Evolutionary conservation across 495 filamentous ascomycete genomes (phyloP).

Genomic region (Penicillium coffeae): DNA sequence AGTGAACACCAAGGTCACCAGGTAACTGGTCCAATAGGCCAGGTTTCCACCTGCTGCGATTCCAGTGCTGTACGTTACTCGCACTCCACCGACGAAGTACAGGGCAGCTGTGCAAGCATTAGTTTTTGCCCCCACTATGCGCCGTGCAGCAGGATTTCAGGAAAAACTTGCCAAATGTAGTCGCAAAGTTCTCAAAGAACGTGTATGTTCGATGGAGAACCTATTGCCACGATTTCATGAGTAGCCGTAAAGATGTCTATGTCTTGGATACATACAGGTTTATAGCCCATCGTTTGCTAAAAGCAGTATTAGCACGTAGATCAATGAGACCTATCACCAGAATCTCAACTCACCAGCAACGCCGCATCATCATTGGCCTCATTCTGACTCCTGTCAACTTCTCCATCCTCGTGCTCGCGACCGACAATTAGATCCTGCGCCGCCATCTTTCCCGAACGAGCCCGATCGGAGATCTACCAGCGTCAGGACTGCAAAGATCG

Average conservation of each 20-base stretch:
- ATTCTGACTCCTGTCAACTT: conserved; percentile 26
- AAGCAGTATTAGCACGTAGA: conserved; percentile 14
- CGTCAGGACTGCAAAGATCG: too few species aligned
- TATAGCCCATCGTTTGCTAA: conserved; percentile 47
- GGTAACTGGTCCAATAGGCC: conserved; percentile 57
- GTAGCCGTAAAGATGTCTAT: background rate
- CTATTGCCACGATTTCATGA: conserved; percentile 15
- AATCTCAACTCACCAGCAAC: conserved; percentile 32
- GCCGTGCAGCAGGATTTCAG: too few species aligned
- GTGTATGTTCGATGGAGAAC: conserved; percentile 46
- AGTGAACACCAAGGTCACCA: conserved; percentile 53
- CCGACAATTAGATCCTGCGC: conserved; percentile 21
- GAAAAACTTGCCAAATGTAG: conserved; percentile 51
- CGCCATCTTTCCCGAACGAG: conserved; percentile 9
- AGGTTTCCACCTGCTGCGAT: conserved; percentile 54
- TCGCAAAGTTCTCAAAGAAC: conserved; percentile 53
- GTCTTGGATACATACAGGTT: conserved; percentile 34
- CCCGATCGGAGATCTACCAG: too few species aligned
- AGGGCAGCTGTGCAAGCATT: conserved; percentile 40
- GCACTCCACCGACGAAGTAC: conserved; percentile 55
- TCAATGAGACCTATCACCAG: background rate
- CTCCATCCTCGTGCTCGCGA: conserved; percentile 24
- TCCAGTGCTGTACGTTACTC: conserved; percentile 53
- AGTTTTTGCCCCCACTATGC: background rate
- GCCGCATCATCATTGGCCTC: conserved; percentile 42